These are phyloP conservation scores for Ustilago shanxiensis DNA, from an alignment of 1,284 basidiomycete species.

Conservation along the genomic window DNA sequence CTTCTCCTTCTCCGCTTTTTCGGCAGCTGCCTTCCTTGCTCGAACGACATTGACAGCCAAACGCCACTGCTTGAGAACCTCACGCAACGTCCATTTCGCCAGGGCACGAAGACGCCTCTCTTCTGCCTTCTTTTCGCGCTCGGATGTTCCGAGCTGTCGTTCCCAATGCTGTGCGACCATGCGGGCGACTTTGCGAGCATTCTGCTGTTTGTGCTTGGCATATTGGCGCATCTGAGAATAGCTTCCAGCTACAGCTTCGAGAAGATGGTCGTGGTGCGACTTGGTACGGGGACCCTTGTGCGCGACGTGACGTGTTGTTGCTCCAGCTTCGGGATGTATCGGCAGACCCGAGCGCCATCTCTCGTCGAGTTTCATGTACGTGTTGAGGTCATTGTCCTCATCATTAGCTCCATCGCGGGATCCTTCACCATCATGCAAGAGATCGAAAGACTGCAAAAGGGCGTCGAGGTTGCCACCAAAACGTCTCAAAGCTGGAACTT, in stretches of 20 bases:
- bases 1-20: slow-evolving; percentile 78
- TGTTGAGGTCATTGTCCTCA: slow-evolving; percentile 36
- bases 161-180: slow-evolving; percentile 86
- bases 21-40: slow-evolving; percentile 76
- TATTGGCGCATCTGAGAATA: slow-evolving; percentile 59
- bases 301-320: slow-evolving; percentile 33
- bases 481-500: slow-evolving; percentile 34
- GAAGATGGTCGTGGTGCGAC: slow-evolving; percentile 54
- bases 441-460: slow-evolving; percentile 36
- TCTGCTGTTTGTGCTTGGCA: slow-evolving; percentile 68
- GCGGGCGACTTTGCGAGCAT: slow-evolving; percentile 75
- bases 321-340: slow-evolving; percentile 29
- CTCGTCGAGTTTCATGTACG: slow-evolving; percentile 46
- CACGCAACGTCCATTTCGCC: slow-evolving; percentile 79
- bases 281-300: slow-evolving; percentile 39
- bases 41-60: slow-evolving; percentile 87
- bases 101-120: slow-evolving; percentile 79
- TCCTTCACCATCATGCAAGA: slow-evolving; percentile 47
- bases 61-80: slow-evolving; percentile 87
- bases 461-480: slow-evolving; percentile 39
- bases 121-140: slow-evolving; percentile 77
- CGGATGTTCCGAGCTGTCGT: slow-evolving; percentile 75
- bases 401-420: slow-evolving; percentile 11
- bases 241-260: slow-evolving; percentile 42
- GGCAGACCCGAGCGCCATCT: slow-evolving; percentile 48